Evolutionary conservation across 2,329 filamentous ascomycete genomes (phyloP), one percentile per base, ranked within the genome.

Genomic region (Cryphonectria parasitica): DNA sequence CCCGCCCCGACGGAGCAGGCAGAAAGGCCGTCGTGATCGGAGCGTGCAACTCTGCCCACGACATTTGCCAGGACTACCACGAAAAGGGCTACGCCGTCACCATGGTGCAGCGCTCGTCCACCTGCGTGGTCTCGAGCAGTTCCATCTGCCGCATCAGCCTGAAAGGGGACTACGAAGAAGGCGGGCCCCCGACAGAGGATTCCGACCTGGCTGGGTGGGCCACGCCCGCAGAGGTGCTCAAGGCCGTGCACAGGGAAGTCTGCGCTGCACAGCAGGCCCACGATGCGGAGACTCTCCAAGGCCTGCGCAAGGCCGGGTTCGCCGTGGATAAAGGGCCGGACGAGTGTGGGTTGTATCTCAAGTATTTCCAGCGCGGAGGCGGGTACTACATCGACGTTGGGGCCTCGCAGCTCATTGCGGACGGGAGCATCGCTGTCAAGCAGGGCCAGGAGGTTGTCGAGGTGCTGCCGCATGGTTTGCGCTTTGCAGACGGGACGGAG

Each of bases 361-460:
- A 91, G 77, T 92, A 91, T 75, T 83, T 90, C 73, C 88, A 90
- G 74, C 85, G 88, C 2, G 89, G 89, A 1, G 90, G 91, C 0
- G 90, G 90, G 0, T 92, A 92, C 76, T 92, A 92, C 78, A 90
- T 92, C 72, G 89, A 92, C 72, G 89, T 91, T 1, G 91, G 91
- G 0, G 87, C 86, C 0, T 87, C 86, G 0, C 79, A 87, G 75
- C 82, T 92, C 34, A 90, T 92, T 70, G 82, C 83, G 2, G 87
- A 90, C 17, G 89, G 90, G 0, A 88, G 88, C 76, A 88, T 92
- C 77, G 88, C 88, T 74, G 81, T 92, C 36, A 88, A 88, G 76
- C 86, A 88, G 56, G 88, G 86, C 0, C 84, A 86, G 5, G 86
- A 88, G 15, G 86, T 91, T 19, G 76, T 79, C 1, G 79, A 82